These are phyloP conservation scores for Paramarasmius palmivorus DNA, from an alignment of 1,284 basidiomycete species.

Conservation along the genomic window DNA sequence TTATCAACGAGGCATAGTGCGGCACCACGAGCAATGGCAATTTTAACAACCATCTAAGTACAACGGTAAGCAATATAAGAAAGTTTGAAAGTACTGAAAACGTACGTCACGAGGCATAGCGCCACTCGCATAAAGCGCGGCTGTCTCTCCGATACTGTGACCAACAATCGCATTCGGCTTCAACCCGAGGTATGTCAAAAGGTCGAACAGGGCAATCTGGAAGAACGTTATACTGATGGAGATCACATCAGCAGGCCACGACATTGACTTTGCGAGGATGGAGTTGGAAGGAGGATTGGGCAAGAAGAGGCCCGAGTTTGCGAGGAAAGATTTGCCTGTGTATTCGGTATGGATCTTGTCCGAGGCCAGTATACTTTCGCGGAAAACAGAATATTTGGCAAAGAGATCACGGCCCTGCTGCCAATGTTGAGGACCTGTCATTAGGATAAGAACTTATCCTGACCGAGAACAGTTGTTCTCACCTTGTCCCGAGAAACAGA, in stretches of 20 bases:
- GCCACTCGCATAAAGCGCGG: conserved; percentile 4
- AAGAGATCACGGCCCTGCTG: conserved; percentile 2
- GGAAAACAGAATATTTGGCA: background rate
- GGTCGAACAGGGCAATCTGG: conserved; percentile 3
- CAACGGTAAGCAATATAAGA: too few species aligned
- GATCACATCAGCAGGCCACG: background rate
- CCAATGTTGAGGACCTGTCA: conserved; percentile 1
- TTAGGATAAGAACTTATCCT: background rate
- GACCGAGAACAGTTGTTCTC: background rate
- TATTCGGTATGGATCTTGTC: conserved; percentile 1
- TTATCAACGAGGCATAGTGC: background rate
- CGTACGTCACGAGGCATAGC: conserved; percentile 1
- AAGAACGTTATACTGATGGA: background rate
- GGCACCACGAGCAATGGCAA: conserved; percentile 3
- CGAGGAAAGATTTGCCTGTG: conserved; percentile 1
- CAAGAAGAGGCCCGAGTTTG: background rate
- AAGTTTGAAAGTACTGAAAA: background rate
- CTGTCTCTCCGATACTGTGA: conserved; percentile 1
- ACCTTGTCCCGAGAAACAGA: conserved; percentile 5
- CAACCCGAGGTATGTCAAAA: background rate
- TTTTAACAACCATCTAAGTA: conserved; percentile 2
- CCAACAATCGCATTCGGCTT: conserved; percentile 2
- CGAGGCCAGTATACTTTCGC: background rate
- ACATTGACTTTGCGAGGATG: background rate
- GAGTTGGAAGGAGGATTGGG: background rate